Conservation (phyloP, 225 moss, liverwort and hornwort genomes). For the Physcomitrium patens region DNA sequence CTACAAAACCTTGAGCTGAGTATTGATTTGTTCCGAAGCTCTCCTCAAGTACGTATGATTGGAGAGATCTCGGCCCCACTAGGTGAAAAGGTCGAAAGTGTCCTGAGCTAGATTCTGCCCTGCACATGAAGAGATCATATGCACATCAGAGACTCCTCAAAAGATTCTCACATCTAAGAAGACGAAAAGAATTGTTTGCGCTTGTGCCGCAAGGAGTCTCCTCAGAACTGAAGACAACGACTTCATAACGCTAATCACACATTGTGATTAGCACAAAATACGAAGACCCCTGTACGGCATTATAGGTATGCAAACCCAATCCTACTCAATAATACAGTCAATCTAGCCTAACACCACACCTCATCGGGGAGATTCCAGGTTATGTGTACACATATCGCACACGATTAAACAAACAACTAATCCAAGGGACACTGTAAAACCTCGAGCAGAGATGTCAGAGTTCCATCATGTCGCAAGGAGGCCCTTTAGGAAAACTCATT, state of each 20-base stretch:
- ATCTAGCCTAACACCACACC: too few species aligned
- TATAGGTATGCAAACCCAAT: too few species aligned
- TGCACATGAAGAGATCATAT: slow-evolving; percentile 5
- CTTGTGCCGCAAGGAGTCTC: slow-evolving; percentile 1
- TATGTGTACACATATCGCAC: too few species aligned
- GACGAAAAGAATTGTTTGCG: not conserved
- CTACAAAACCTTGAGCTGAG: slow-evolving; percentile 9
- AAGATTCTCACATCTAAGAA: not conserved
- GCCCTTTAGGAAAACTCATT: not conserved
- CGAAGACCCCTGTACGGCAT: too few species aligned
- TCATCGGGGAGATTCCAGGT: too few species aligned
- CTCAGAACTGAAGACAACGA: not conserved
- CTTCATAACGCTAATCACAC: not conserved
- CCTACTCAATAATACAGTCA: too few species aligned
- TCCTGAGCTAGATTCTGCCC: not conserved
- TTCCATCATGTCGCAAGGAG: not conserved
- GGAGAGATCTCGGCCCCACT: slow-evolving; percentile 22
- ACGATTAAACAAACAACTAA: too few species aligned
- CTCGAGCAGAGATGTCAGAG: slow-evolving; percentile 31
- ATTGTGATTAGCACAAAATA: too few species aligned
- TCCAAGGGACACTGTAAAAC: not conserved
- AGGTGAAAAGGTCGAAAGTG: not conserved
- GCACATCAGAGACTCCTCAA: slow-evolving; percentile 8
- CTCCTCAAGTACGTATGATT: slow-evolving; percentile 9
- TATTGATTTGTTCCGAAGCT: slow-evolving; percentile 20